Base-by-base conservation (phyloP, 2,329 filamentous ascomycete genomes). In the Clarireedia homoeocarpa region DNA sequence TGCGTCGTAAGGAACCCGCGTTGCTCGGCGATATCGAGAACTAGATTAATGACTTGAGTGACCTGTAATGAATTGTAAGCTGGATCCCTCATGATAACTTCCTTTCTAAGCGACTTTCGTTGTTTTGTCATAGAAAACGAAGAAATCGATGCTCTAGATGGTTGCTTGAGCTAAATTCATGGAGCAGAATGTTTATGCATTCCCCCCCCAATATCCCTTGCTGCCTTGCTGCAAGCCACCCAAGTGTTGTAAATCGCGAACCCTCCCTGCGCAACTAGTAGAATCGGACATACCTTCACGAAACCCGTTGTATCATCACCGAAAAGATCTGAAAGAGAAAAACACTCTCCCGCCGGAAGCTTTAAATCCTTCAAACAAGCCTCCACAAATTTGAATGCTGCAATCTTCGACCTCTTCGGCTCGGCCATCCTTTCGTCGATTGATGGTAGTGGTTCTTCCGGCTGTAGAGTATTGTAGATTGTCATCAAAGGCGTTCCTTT, bases 271-370 rank as follows among this genome's bases (percentile, higher is more conserved):
- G 27, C 27, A 30, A 9, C 27, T 51, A 53, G 15, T 38, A 53
- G 42, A 48, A 5, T 24, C 34, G 38, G 44, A 65, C 66, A 39
- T 69, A 90, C 89, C 81, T 97, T 97, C 63, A 96, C 91, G 70
- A 99, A 97, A 3, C 94, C 94, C 46, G 90, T 96, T 1, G 94
- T 99, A 71, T 96, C 95, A 65, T 91, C 90, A 53, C 90, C 89
- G 72, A 94, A 91, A 47, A 97, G 76, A 72, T 99, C 92, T 57
- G 84, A 88, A 65, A 99, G 87, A 65, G 95, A 88, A 71, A 97
- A 97, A 67, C 89, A 91, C 59, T 96, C 90, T 48, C 86, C 81
- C 4, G 89, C 77, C 2, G 88, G 82, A 53, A 96, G 87, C 55
- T 85, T 82, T 51, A 97, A 77, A 52, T 95, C 66, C 63, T 85